Conservation (phyloP, 2,329 filamentous ascomycete species). For the Mollisia scopiformis region DNA sequence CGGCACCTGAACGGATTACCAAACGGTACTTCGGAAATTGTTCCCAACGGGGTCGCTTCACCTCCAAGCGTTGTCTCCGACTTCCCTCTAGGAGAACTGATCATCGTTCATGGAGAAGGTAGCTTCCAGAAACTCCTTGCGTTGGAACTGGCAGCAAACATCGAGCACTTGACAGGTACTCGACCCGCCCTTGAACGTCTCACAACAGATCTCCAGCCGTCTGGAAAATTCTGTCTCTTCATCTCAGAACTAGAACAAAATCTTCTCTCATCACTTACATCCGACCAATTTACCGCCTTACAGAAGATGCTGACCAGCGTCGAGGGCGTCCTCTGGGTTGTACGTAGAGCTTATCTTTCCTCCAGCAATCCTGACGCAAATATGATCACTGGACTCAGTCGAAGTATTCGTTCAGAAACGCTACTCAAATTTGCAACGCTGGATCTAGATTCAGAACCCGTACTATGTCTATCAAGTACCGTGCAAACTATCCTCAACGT, state of each 20-base stretch:
- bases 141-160: constrained; percentile 37
- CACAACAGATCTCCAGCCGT: constrained; percentile 33
- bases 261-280: constrained; percentile 44
- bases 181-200: constrained; percentile 39
- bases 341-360: constrained; percentile 44
- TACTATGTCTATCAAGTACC: constrained; percentile 38
- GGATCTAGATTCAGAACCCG: constrained; percentile 28
- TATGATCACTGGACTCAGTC: constrained; percentile 34
- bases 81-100: constrained; percentile 23
- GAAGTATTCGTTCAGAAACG: constrained; percentile 33
- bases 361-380: constrained; percentile 30
- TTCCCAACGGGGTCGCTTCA: not conserved
- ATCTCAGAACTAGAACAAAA: constrained; percentile 47
- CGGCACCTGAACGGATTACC: not conserved
- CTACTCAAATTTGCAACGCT: constrained; percentile 33
- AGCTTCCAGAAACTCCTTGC: constrained; percentile 37
- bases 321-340: constrained; percentile 52
- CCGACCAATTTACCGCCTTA: constrained; percentile 45
- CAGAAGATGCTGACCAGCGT: constrained; percentile 42
- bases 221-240: constrained; percentile 44
- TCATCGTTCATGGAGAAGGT: constrained; percentile 26
- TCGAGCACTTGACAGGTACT: constrained; percentile 40
- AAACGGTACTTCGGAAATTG: not conserved
- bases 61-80: not conserved
- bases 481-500: constrained; percentile 21